These are phyloP conservation scores for Candida manassasensis DNA, from an alignment of 805 yeast species.

Conservation along the genomic window DNA sequence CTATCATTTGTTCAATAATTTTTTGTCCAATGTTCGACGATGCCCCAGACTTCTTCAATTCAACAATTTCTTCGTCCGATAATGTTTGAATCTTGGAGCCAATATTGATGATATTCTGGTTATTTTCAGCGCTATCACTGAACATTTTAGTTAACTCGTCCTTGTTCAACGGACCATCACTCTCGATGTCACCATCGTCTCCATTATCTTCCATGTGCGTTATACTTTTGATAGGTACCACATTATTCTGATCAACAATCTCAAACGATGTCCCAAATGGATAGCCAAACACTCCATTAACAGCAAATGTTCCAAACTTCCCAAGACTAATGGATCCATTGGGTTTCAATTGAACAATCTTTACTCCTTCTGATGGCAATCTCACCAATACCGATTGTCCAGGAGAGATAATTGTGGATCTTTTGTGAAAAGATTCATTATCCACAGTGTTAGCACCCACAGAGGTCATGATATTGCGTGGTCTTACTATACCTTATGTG, in stretches of 20 bases:
- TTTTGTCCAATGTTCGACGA: conserved; percentile 61
- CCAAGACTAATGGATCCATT: conserved; percentile 70
- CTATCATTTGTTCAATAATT: conserved; percentile 76
- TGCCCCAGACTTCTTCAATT: conserved; percentile 67
- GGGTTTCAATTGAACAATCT: conserved; percentile 62
- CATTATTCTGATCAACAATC: conserved; percentile 52
- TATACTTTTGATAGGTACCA: conserved; percentile 45
- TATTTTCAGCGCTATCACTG: conserved; percentile 49
- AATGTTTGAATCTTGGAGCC: conserved; percentile 72
- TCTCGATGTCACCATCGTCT: conserved; percentile 28
- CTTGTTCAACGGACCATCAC: conserved; percentile 34
- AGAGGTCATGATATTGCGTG: no score
- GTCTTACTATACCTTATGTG: no score
- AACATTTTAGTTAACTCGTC: conserved; percentile 35
- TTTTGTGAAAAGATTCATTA: conserved; percentile 1
- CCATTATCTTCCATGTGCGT: conserved; percentile 23
- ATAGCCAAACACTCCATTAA: conserved; percentile 70
- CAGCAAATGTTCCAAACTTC: conserved; percentile 83
- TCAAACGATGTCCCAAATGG: conserved; percentile 90
- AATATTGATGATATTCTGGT: conserved; percentile 62
- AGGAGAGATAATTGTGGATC: conserved; percentile 33
- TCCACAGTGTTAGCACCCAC: background rate
- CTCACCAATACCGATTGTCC: conserved; percentile 59
- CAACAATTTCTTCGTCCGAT: conserved; percentile 77
- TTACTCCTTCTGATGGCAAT: conserved; percentile 76